Percentiles rank a stretch among this genome's conserved stretches.
phyloP scores from a whole-genome alignment of 2,329 filamentous ascomycete species.

The Cladophialophora bantiana region DNA sequence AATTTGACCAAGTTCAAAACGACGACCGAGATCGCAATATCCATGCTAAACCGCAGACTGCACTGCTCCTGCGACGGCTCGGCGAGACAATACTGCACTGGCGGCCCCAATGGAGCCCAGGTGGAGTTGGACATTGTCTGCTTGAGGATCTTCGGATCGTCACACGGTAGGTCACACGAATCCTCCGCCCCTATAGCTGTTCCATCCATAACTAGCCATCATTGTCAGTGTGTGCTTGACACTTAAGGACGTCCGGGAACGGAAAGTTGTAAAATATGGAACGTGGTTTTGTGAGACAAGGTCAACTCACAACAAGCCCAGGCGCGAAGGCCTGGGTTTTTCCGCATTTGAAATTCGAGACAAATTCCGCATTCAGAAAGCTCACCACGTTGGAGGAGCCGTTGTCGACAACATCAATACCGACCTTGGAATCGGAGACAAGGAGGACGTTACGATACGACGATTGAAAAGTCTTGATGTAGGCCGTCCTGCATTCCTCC shows the following conservation, averaged over 20 bases:
- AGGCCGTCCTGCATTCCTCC: slow-evolving; percentile 1
- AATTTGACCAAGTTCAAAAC: slow-evolving; percentile 12
- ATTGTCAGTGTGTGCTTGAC: neutral
- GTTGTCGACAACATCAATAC: neutral
- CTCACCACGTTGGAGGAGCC: neutral
- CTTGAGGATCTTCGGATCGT: slow-evolving; percentile 1
- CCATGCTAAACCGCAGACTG: slow-evolving; percentile 11
- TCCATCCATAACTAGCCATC: neutral
- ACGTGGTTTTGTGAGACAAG: neutral
- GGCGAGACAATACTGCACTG: slow-evolving; percentile 5
- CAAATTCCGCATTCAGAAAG: neutral
- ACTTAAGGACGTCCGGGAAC: neutral
- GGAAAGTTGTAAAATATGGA: neutral
- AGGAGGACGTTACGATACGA: slow-evolving; percentile 2
- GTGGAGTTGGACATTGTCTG: slow-evolving; percentile 1
- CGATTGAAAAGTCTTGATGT: slow-evolving; percentile 11
- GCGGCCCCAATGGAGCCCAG: slow-evolving; percentile 1
- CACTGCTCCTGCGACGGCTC: slow-evolving; percentile 9
- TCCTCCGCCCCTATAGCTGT: neutral
- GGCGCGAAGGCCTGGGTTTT: slow-evolving; percentile 7
- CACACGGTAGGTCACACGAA: slow-evolving; percentile 2
- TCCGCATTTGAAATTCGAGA: slow-evolving; percentile 9
- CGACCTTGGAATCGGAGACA: slow-evolving; percentile 2
- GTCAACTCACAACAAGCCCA: slow-evolving; percentile 5
- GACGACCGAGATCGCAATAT: slow-evolving; percentile 4